These are phyloP conservation scores for Glycine latifolia DNA, from an alignment of 306 rosid genomes.

Conservation along the genomic window DNA sequence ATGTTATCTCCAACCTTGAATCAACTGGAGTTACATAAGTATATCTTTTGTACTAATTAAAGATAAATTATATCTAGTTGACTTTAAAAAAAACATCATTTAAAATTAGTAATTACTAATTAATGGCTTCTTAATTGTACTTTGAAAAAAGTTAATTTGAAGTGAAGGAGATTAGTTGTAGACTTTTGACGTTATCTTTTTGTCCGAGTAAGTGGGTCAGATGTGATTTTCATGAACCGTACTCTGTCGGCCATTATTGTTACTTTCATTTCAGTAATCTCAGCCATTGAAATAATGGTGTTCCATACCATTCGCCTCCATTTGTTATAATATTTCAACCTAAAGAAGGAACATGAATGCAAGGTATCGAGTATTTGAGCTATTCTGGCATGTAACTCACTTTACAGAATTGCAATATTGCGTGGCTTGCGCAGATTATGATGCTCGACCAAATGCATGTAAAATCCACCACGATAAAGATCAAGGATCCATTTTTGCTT, in stretches of 20 bases:
- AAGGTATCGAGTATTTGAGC: constrained; percentile 5
- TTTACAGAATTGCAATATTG: neutral
- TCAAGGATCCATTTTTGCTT: neutral
- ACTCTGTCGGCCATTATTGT: constrained; percentile 66
- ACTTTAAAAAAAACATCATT: constrained; percentile 3
- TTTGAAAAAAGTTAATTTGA: neutral
- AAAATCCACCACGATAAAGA: constrained; percentile 8
- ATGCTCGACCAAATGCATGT: constrained; percentile 23
- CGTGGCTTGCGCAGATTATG: constrained; percentile 21
- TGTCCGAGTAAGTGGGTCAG: constrained; percentile 57
- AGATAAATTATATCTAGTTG: neutral
- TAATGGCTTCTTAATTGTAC: neutral
- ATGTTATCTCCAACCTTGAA: too few species aligned
- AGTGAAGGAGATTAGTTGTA: neutral
- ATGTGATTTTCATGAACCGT: constrained; percentile 61
- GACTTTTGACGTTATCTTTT: constrained; percentile 43
- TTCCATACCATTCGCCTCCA: constrained; percentile 34
- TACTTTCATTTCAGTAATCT: constrained; percentile 31
- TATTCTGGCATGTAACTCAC: constrained; percentile 14
- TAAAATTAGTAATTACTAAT: constrained; percentile 7
- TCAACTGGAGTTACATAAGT: too few species aligned
- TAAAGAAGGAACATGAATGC: neutral
- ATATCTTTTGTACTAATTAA: neutral
- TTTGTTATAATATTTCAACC: neutral
- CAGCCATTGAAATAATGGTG: constrained; percentile 48